Conservation (phyloP, 176 grass and related monocot species). For the Avena sativa region DNA sequence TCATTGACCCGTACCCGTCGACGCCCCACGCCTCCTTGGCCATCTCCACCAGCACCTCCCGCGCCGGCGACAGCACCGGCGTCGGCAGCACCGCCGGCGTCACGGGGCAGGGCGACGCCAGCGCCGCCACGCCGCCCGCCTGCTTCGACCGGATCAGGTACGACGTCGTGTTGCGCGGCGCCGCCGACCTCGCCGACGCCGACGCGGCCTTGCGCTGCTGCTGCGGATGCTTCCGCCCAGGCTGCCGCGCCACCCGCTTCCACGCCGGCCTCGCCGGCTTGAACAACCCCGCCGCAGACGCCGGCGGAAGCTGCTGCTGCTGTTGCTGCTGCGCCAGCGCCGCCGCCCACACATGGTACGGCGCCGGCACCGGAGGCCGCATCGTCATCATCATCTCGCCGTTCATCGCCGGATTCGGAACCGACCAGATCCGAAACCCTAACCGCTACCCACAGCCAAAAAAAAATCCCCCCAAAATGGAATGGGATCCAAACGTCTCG, state of each 20-base stretch:
- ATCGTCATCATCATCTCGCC: constrained; percentile 74
- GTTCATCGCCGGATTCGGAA: constrained; percentile 57
- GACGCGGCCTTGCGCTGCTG: constrained; percentile 29
- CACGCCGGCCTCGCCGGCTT: constrained; percentile 45
- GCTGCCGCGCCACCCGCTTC: constrained; percentile 47
- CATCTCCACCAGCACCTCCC: constrained; percentile 97
- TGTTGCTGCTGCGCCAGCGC: constrained; percentile 13
- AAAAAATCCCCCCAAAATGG: constrained; percentile 14
- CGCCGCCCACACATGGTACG: constrained; percentile 46
- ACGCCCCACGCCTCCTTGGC: constrained; percentile 99
- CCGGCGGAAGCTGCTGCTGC: neutral
- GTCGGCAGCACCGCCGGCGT: constrained; percentile 90
- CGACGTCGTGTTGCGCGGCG: constrained; percentile 94
- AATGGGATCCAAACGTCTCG: constrained; percentile 49
- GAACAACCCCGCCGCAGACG: constrained; percentile 20
- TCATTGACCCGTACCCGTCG: constrained; percentile 97
- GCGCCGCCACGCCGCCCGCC: constrained; percentile 71
- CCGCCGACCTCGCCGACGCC: constrained; percentile 7
- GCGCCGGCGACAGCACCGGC: constrained; percentile 77
- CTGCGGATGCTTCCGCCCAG: constrained; percentile 14
- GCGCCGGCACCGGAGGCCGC: constrained; percentile 57
- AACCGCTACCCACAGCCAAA: constrained; percentile 26
- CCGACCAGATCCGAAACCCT: constrained; percentile 73
- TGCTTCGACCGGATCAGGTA: constrained; percentile 95
- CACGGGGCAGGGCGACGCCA: constrained; percentile 90